Evolutionary conservation across 1,139 yeast species (phyloP), one percentile per base, ranked within the genome.

Genomic region (Kluyveromyces marxianus): DNA sequence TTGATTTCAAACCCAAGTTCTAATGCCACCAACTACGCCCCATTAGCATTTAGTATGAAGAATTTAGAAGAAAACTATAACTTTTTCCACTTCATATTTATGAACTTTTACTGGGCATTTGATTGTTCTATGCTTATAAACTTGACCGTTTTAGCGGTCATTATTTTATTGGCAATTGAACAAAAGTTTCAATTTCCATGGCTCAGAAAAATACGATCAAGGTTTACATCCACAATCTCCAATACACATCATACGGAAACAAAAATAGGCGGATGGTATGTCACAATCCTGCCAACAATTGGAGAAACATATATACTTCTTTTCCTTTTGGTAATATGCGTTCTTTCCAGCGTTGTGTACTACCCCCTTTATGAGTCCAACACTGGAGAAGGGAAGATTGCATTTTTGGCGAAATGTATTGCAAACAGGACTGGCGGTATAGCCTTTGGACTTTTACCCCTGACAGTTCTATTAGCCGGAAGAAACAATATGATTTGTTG

Each of bases 401-500:
- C 33, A 25, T 47, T 44, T 26, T 67, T 74, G 54, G 74, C 82
- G 48, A 70, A 83, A 55, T 75, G 77, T 52, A 59, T 77, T 36
- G 86, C 81, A 39, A 83, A 79, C 56, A 71, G 94, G 62, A 62
- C 82, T 2, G 87, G 83, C 27, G 61, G 75, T 24, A 57, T 78
- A 48, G 68, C 75, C 4, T 58, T 72, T 42, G 70, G 71, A 46
- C 67, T 75, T 48, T 62, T 77, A 46, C 87, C 88, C 4, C 48
- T 75, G 5, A 57, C 77, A 39, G 66, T 79, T 25, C 62, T 81
- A 39, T 79, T 81, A 59, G 79, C 81, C 7, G 84, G 85, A 21
- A 70, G 87, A 67, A 84, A 84, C 61, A 84, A 83, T 59, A 65
- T 83, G 44, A 63, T 84, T 56, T 77, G 78, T 52, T 72, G 74